Conservation (phyloP, 2,329 filamentous ascomycete genomes). For the Coccinonectria pachysandricola region DNA sequence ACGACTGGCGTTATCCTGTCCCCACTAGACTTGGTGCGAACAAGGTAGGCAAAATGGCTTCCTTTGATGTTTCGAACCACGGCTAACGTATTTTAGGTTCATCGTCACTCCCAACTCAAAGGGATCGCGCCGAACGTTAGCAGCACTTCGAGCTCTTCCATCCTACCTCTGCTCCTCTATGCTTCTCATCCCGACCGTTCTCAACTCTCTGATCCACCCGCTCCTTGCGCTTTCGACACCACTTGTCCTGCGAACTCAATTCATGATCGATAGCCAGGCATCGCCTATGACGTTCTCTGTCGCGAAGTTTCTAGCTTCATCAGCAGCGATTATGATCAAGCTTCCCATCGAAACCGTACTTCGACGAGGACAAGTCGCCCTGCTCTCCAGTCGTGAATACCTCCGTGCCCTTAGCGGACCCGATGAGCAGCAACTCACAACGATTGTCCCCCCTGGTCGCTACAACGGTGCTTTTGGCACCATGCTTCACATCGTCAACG, state of each 20-base stretch:
- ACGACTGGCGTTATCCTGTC: slow-evolving; percentile 73
- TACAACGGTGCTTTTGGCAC: slow-evolving; percentile 87
- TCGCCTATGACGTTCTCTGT: slow-evolving; percentile 76
- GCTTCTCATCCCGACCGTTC: slow-evolving; percentile 71
- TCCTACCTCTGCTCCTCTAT: slow-evolving; percentile 62
- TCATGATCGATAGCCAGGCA: slow-evolving; percentile 70
- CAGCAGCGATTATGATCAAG: slow-evolving; percentile 72
- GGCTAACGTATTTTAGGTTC: slow-evolving; percentile 42
- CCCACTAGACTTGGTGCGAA: slow-evolving; percentile 83
- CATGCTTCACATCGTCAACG: slow-evolving; percentile 74
- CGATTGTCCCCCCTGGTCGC: slow-evolving; percentile 67
- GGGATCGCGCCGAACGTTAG: slow-evolving; percentile 66
- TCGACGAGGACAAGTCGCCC: slow-evolving; percentile 73
- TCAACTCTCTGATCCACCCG: slow-evolving; percentile 77
- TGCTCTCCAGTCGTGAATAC: slow-evolving; percentile 48
- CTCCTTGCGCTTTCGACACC: slow-evolving; percentile 75
- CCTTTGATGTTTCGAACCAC: neutral
- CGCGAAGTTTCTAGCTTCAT: slow-evolving; percentile 70
- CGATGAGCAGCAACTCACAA: slow-evolving; percentile 46
- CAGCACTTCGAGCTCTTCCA: slow-evolving; percentile 67
- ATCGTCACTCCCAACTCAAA: slow-evolving; percentile 74
- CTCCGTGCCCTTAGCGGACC: slow-evolving; percentile 36
- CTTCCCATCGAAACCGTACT: slow-evolving; percentile 88
- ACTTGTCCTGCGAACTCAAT: slow-evolving; percentile 72
- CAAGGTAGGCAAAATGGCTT: slow-evolving; percentile 38